Base-by-base conservation (phyloP, 139 green algal species). In the Chlorella sp. region DNA sequence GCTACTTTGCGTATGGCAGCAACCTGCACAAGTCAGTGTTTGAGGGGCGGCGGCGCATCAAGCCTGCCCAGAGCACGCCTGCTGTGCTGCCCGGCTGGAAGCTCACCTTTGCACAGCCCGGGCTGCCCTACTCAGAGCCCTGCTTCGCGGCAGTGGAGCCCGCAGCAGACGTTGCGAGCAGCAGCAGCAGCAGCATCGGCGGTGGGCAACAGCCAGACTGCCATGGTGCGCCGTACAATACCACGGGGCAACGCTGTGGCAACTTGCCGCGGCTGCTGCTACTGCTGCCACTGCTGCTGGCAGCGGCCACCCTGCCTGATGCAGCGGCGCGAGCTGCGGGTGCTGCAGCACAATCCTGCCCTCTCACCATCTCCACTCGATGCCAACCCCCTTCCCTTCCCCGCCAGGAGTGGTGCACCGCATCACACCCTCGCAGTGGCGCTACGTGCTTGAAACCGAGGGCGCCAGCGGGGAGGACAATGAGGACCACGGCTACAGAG, bases 51-150 rank as follows among this genome's bases (percentile, higher is more conserved):
- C 81, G 85, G 36, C 86, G 67, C 68, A 74, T 86, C 47, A 69
- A 68, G 36, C 85, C 85, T 0, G 85, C 85, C 0, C 78, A 86
- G 25, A 82, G 47, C 30, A 2, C 78, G 34, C 72, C 78, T 2
- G 85, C 85, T 4, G 39, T 81, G 55, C 36, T 85, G 39, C 85
- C 68, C 0, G 78, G 78, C 17, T 89, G 75, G 62, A 41, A 41
- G 23, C 79, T 89, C 34, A 41, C 55, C 4, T 89, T 89, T 41
- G 55, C 28, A 16, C 64, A 74, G 51, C 84, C 47, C 0, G 84
- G 76, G 20, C 60, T 88, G 28, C 84, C 84, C 18, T 88, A 88
- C 41, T 4, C 69, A 0, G 84, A 88, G 80, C 84, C 84, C 4
- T 51, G 28, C 25, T 86, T 88, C 56, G 84, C 84, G 6, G 65